phyloP scores from a whole-genome alignment of 2,329 filamentous ascomycete species.

The Paraconiothyrium sp. region DNA sequence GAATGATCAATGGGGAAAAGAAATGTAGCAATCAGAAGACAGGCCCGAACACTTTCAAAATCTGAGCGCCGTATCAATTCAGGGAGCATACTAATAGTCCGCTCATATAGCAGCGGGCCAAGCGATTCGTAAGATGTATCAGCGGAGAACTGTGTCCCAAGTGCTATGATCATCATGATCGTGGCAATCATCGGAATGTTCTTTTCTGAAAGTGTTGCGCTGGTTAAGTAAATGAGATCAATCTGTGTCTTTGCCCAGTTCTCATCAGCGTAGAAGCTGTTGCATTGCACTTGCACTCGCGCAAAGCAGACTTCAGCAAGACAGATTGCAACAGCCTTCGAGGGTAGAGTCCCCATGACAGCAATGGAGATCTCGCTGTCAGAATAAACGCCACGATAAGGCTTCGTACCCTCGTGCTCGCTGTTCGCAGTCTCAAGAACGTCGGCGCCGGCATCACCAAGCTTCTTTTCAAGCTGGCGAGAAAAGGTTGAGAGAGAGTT shows the following conservation, averaged over 20 bases:
- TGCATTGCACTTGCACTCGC: constrained; percentile 53
- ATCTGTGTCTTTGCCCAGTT: constrained; percentile 53
- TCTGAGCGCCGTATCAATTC: constrained; percentile 66
- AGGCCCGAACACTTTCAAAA: constrained; percentile 66
- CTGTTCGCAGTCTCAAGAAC: not conserved
- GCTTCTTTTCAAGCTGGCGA: constrained; percentile 8
- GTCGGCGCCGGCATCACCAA: not conserved
- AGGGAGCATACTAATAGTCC: constrained; percentile 62
- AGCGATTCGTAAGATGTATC: constrained; percentile 62
- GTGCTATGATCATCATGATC: constrained; percentile 53
- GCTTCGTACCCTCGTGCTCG: not conserved
- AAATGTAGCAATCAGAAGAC: constrained; percentile 64
- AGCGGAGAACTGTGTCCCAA: constrained; percentile 54
- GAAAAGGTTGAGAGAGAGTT: constrained; percentile 2
- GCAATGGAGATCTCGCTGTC: not conserved
- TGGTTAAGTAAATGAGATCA: constrained; percentile 46
- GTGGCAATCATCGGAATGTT: constrained; percentile 51
- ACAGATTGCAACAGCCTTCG: constrained; percentile 53
- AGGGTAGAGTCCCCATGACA: constrained; percentile 34
- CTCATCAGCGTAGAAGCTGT: constrained; percentile 55
- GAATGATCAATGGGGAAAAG: constrained; percentile 64
- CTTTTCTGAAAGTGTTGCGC: constrained; percentile 45
- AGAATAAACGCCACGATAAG: not conserved
- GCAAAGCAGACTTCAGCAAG: constrained; percentile 55
- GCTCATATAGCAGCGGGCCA: constrained; percentile 65